These are phyloP conservation scores for Penstemon newberryi DNA, from an alignment of 257 asterid species.

Conservation along the genomic window DNA sequence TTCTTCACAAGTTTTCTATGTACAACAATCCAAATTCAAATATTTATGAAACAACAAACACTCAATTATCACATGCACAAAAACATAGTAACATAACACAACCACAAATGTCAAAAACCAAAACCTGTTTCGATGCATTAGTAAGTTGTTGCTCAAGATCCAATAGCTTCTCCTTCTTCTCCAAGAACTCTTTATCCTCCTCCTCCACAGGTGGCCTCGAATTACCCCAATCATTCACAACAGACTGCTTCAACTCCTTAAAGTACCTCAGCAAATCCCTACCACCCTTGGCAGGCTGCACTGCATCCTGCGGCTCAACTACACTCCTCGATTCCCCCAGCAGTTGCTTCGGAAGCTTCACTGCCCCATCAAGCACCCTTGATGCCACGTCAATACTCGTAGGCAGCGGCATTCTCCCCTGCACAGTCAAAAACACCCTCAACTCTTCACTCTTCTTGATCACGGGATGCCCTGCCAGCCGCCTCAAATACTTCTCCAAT, in stretches of 20 bases:
- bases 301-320: slow-evolving; percentile 81
- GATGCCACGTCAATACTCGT: slow-evolving; percentile 74
- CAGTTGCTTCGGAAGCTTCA: slow-evolving; percentile 85
- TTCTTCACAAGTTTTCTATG: neutral
- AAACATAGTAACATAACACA: too few relatives aligned
- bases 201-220: slow-evolving; percentile 66
- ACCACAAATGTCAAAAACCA: too few relatives aligned
- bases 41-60: neutral
- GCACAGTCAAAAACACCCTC: slow-evolving; percentile 85
- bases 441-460: slow-evolving; percentile 79
- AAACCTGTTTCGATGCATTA: slow-evolving; percentile 79
- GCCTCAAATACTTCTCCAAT: slow-evolving; percentile 78
- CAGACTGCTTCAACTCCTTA: slow-evolving; percentile 92
- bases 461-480: slow-evolving; percentile 78
- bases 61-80: neutral
- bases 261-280: slow-evolving; percentile 89
- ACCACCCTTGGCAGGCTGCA: slow-evolving; percentile 88
- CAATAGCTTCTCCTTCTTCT: slow-evolving; percentile 70
- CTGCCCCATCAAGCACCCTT: slow-evolving; percentile 93
- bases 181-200: slow-evolving; percentile 85
- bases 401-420: slow-evolving; percentile 81
- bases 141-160: slow-evolving; percentile 86
- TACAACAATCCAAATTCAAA: slow-evolving; percentile 18
- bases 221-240: slow-evolving; percentile 85
- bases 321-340: slow-evolving; percentile 70